Base-by-base conservation (phyloP, 2,329 filamentous ascomycete species). In the Botrytis hyacinthi region DNA sequence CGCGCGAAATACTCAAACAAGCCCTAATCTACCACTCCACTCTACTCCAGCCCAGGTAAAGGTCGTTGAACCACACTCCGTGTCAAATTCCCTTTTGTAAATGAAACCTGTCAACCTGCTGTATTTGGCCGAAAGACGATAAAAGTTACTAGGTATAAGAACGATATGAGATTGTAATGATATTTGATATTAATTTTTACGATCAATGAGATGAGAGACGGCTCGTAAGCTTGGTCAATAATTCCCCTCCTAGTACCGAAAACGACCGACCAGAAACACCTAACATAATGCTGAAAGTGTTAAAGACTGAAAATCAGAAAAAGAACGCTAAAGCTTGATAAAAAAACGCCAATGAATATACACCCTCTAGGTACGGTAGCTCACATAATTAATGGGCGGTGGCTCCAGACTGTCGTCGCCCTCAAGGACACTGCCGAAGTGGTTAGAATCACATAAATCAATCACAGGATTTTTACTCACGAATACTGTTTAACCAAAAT, bases 401-500 rank as follows among this genome's bases (percentile, higher is more conserved):
- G 79, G 79, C 71, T 81, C 80, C 42, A 81, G 76, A 61, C 77
- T 81, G 54, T 81, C 80, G 62, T 81, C 79, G 8, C 79, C 77
- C 72, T 81, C 78, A 5, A 81, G 75, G 57, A 81, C 79, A 73
- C 80, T 81, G 62, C 48, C 18, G 32, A 61, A 35, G 67, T 59
- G 29, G 42, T 63, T 57, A 71, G 46, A 63, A 8, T 32, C 16
- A 46, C 29, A 12, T 60, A 51, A 42, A 40, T 57, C 42, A 71
- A 73, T 26, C 32, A 54, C 37, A 40, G n/a, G 9, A 32, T 48
- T 42, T 37, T 44, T 20, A 87, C 94, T 87, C 85, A 97, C 94
- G 94, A 97, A 82, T 94, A 97, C 81, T 97, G 93, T 82, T 97
- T 97, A 70, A 95, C 91, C 78, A 99, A 83, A 67, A 92, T 93